A percentile compares a stretch with the other conserved stretches of the same genome.
These are phyloP conservation scores for Amanita polypyramis DNA, from an alignment of 768 basidiomycete species.

Conservation along the genomic window DNA sequence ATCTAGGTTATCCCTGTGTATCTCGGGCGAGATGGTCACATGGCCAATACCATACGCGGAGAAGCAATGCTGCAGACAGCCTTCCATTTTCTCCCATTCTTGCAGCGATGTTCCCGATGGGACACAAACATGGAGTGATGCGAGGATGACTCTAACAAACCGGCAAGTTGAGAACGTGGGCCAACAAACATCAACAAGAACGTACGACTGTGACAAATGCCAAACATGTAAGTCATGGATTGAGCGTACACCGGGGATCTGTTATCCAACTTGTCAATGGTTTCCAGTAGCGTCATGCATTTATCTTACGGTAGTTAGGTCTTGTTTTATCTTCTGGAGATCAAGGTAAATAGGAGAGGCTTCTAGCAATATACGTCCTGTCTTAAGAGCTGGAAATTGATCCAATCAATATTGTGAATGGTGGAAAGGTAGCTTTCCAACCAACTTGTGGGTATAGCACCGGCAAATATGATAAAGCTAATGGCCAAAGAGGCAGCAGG, in stretches of 20 bases:
- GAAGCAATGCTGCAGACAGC: conserved; percentile 38
- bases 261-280: conserved; percentile 1
- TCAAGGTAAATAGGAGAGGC: conserved; percentile 40
- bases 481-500: conserved; percentile 41
- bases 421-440: not conserved
- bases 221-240: conserved; percentile 45
- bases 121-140: conserved; percentile 43
- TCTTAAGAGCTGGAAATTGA: conserved; percentile 25
- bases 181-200: conserved; percentile 4
- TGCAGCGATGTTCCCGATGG: conserved; percentile 34
- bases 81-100: conserved; percentile 42
- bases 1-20: conserved; percentile 23
- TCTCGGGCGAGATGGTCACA: conserved; percentile 46
- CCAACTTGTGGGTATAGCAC: conserved; percentile 43
- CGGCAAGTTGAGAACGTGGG: conserved; percentile 1
- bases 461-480: conserved; percentile 40
- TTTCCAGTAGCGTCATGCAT: conserved; percentile 3
- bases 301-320: conserved; percentile 29
- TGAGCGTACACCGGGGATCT: conserved; percentile 36
- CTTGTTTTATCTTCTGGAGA: conserved; percentile 36
- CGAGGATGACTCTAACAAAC: conserved; percentile 32
- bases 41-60: conserved; percentile 41
- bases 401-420: not conserved
- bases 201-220: conserved; percentile 45
- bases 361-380: conserved; percentile 41